phyloP scores from a whole-genome alignment of 148 eudicot species.

The Euryodendron excelsum region DNA sequence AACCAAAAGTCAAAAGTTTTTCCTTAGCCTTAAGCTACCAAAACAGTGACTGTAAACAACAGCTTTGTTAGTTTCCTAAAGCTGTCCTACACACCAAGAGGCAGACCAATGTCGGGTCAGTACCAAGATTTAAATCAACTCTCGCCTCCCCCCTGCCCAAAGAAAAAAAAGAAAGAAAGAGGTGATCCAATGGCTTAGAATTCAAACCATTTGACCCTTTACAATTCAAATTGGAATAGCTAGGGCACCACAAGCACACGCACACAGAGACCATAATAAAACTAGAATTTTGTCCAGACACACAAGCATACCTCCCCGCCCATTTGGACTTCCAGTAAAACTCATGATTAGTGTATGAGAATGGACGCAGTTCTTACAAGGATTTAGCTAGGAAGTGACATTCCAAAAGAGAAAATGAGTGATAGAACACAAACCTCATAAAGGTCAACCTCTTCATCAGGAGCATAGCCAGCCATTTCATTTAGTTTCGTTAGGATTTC shows the following conservation, averaged over 20 bases:
- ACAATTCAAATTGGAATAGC: neutral
- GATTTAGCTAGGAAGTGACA: neutral
- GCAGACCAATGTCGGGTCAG: neutral
- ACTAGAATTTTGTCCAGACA: neutral
- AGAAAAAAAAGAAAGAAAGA: too few relatives aligned
- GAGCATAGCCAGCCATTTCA: conserved; percentile 36
- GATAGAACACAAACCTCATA: conserved; percentile 25
- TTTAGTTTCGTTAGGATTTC: conserved; percentile 26
- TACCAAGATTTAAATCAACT: neutral
- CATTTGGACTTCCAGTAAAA: neutral
- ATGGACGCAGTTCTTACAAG: neutral
- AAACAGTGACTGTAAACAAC: too few relatives aligned
- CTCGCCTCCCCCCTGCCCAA: too few relatives aligned
- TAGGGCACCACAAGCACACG: neutral
- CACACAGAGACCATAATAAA: neutral
- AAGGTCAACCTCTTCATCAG: conserved; percentile 36
- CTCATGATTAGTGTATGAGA: neutral
- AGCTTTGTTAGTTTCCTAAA: neutral
- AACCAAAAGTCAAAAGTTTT: too few relatives aligned
- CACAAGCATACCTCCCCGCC: neutral
- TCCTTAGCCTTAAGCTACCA: too few relatives aligned
- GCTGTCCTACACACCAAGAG: conserved; percentile 9
- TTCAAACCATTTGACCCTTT: too few relatives aligned
- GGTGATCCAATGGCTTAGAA: too few relatives aligned
- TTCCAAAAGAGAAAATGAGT: neutral